Percentiles rank a stretch among this genome's conserved stretches.
phyloP scores from a whole-genome alignment of 1,284 basidiomycete species.

The Cryptococcus amylolentus region DNA sequence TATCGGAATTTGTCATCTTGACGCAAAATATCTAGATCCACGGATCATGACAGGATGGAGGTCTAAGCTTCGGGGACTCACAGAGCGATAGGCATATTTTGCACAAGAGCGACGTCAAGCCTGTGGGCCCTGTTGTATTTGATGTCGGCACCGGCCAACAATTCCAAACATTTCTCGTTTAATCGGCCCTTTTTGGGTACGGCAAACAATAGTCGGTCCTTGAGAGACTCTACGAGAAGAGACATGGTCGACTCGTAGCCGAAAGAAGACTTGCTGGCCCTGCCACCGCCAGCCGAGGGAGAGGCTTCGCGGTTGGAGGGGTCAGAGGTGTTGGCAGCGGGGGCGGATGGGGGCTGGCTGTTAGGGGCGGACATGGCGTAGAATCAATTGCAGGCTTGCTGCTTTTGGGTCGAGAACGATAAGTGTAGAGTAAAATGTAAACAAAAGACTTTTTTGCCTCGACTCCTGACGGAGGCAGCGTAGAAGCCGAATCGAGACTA shows the following conservation, averaged over 20 bases:
- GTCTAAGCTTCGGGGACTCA: conserved; percentile 47
- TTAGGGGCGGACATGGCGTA: neutral
- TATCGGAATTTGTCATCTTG: neutral
- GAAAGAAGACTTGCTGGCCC: conserved; percentile 28
- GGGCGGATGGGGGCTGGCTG: neutral
- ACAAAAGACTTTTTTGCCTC: neutral
- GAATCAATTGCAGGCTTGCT: neutral
- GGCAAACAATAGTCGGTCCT: conserved; percentile 81
- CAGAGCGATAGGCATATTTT: conserved; percentile 92
- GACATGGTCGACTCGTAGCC: conserved; percentile 50
- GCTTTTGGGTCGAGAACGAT: neutral
- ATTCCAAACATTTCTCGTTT: conserved; percentile 84
- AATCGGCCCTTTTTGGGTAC: conserved; percentile 98
- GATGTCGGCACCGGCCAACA: conserved; percentile 92
- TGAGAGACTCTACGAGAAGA: conserved; percentile 56
- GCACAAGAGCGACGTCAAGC: conserved; percentile 85
- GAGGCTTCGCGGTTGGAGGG: neutral
- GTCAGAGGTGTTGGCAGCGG: too few species aligned
- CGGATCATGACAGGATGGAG: neutral
- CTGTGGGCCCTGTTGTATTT: conserved; percentile 87
- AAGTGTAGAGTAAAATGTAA: too few species aligned
- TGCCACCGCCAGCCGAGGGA: conserved; percentile 3
- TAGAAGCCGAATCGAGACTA: too few species aligned
- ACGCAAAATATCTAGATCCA: neutral
- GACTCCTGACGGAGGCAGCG: too few species aligned